Base-by-base conservation (phyloP, 306 rosid species). In the Cicer pinnatifidum region DNA sequence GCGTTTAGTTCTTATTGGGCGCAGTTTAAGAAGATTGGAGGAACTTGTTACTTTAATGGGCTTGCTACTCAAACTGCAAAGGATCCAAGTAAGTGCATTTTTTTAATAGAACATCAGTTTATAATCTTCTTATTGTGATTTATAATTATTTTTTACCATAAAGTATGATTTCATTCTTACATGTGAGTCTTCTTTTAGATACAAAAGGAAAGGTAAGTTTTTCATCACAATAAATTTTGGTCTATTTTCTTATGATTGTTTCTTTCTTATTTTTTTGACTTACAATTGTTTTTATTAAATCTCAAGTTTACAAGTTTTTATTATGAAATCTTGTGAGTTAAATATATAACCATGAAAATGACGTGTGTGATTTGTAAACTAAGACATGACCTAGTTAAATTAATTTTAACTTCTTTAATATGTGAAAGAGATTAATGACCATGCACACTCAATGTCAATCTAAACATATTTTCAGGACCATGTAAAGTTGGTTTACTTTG, bases 1-100 rank as follows among this genome's bases (percentile, higher is more conserved):
- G 98, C 97, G 20, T 93, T 93, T 7, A 93, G 97, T 57, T 82
- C 95, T 9, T 90, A 89, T 10, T 93, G 98, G 98, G 79, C 93
- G 0, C 91, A 93, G 84, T 80, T 91, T n/a, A 88, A 72, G 44
- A 44, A 69, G 43, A 17, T 39, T 1, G 97, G 98, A 4, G 98
- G 86, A 17, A 84, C 89, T 46, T 91, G 98, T 67, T 82, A 28
- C 85, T 93, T 93, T 6, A 73, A 88, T 47, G 98, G 98, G 9
- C 84, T 93, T 0, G 96, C 98, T 20, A 52, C 82, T 9, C 89
- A 88, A 75, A 88, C 88, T 0, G 75, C 75, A 38, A 80, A 78
- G 71, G 86, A 93, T 63, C 98, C 98, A 76, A 86, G 98, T 91
- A 82, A 88, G 98, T 56, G 3, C 8, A 33, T 35, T 59, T 59